Evolutionary conservation across 202 grass and related monocot genomes (phyloP).

Genomic region (Tripidium arundinaceum): DNA sequence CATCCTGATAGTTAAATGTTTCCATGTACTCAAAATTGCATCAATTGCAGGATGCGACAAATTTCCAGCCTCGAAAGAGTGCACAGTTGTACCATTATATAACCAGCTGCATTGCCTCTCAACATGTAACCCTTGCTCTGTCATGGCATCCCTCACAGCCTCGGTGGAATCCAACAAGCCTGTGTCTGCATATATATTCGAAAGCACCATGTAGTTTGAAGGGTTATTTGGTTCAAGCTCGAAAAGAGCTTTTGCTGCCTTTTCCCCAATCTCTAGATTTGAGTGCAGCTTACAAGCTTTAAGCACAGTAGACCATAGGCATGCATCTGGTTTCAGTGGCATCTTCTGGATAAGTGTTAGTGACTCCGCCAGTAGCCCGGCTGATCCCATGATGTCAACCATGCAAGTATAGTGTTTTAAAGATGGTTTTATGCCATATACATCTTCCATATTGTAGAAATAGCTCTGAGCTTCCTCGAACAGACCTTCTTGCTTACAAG

Average conservation of each 20-base stretch:
- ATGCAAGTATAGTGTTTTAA: conserved; percentile 68
- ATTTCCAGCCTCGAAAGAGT: conserved; percentile 61
- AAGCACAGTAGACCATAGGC: conserved; percentile 64
- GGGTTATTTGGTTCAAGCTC: conserved; percentile 63
- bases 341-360: conserved; percentile 56
- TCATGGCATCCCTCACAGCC: conserved; percentile 47
- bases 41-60: conserved; percentile 46
- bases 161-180: conserved; percentile 54
- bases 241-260: conserved; percentile 58
- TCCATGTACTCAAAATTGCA: conserved; percentile 46
- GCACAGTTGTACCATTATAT: conserved; percentile 31
- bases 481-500: conserved; percentile 62
- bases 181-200: conserved; percentile 53
- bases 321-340: conserved; percentile 60
- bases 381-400: conserved; percentile 61
- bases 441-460: conserved; percentile 58
- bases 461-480: conserved; percentile 45
- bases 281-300: conserved; percentile 65
- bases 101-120: conserved; percentile 48
- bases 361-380: conserved; percentile 52
- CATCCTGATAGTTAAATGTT: conserved; percentile 45
- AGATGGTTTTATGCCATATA: conserved; percentile 55
- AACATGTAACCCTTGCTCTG: conserved; percentile 45
- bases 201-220: conserved; percentile 58
- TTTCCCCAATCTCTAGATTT: conserved; percentile 56